phyloP scores from a whole-genome alignment of 768 basidiomycete species.

The Amanita fuliginea region DNA sequence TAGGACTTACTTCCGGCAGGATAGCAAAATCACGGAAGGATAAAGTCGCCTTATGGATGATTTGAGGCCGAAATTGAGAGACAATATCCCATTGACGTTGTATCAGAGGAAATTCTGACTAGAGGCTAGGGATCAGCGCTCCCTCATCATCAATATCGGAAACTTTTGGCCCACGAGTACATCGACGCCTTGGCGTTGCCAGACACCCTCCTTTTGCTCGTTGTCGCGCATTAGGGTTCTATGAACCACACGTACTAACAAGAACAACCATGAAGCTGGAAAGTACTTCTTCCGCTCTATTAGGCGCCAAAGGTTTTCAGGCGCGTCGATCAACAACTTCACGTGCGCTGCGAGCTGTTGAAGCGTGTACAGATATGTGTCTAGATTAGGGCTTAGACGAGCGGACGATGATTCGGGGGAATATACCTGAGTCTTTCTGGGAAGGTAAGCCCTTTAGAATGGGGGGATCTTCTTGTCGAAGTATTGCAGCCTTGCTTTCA shows the following conservation, averaged over 20 bases:
- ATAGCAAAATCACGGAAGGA: conserved; percentile 54
- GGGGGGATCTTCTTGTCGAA: conserved; percentile 33
- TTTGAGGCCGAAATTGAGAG: conserved; percentile 78
- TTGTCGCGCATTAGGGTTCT: conserved; percentile 57
- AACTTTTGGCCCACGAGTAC: conserved; percentile 34
- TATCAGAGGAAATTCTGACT: conserved; percentile 83
- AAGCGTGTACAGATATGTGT: conserved; percentile 54
- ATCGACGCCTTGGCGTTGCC: conserved; percentile 50
- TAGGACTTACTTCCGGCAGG: conserved; percentile 37
- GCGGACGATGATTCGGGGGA: conserved; percentile 12
- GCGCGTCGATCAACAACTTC: conserved; percentile 85
- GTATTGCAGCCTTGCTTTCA: conserved; percentile 46
- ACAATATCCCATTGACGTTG: conserved; percentile 92
- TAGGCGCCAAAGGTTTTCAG: conserved; percentile 84
- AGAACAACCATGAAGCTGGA: conserved; percentile 80
- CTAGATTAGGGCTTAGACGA: conserved; percentile 21
- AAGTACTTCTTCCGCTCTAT: conserved; percentile 74
- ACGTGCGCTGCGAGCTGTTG: conserved; percentile 80
- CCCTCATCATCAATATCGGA: not conserved
- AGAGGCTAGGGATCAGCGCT: conserved; percentile 2
- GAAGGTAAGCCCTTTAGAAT: conserved; percentile 28
- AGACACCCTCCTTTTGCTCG: conserved; percentile 50
- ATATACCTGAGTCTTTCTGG: conserved; percentile 30
- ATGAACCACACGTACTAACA: conserved; percentile 78
- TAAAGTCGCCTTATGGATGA: conserved; percentile 77